Base-by-base conservation (phyloP, 441 rosid genomes). In the Geranium incanum region DNA sequence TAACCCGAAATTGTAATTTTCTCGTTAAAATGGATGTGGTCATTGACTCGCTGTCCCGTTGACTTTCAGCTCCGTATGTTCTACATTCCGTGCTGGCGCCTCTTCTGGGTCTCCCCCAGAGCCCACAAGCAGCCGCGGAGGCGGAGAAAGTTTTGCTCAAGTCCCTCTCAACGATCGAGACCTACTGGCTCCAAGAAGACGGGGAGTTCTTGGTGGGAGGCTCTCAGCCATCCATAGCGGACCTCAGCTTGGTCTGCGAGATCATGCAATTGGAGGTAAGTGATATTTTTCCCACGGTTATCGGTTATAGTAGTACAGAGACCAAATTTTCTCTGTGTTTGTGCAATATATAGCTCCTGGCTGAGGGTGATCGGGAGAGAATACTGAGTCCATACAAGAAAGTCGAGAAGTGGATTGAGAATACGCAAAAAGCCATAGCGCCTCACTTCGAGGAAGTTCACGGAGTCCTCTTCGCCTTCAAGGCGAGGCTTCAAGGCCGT, bases 181-280 rank as follows among this genome's bases (percentile, higher is more conserved):
- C 91, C 13, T 39, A 87, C 43, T 89, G 98, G 98, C 95, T 94
- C 59, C 85, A 86, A 70, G 85, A 86, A 71, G 85, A 80, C 72
- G 90, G 90, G 13, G 85, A 79, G 28, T 94, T 86, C 82, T 78
- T 90, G 84, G 72, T 86, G 3, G 93, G 92, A 57, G 81, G 88
- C 76, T 87, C 85, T 82, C 95, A 86, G 73, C 95, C 93, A 55
- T 84, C 95, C 39, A 84, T 94, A 76, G 96, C 96, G 59, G 97
- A 94, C 85, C 86, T 93, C 63, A 89, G 91, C 87, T 88, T 94
- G 36, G 91, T 86, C 9, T 94, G 97, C 73, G 95, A 94, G 75
- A 78, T 91, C 78, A 88, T 78, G 93, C 98, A 91, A 78, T 85
- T 93, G 71, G 92, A 91, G 96, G 98, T 93, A 83, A 57, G 63